Conservation (phyloP, 148 eudicot genomes). For the Rhododendron molle region DNA sequence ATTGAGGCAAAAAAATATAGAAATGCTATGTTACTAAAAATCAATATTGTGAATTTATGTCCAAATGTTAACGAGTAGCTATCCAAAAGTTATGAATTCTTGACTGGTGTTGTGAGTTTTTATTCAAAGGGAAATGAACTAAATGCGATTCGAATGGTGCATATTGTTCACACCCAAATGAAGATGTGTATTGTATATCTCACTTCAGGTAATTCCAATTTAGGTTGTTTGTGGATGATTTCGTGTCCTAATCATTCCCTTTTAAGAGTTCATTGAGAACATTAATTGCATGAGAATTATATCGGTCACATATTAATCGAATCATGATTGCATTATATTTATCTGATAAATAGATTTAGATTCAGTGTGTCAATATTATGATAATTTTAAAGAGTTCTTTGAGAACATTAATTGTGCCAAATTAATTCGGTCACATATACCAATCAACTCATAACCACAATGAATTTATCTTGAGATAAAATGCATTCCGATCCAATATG, state of each 20-base stretch:
- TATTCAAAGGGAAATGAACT: not conserved
- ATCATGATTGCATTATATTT: too few species aligned
- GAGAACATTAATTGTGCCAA: not conserved
- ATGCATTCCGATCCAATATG: not conserved
- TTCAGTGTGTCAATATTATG: not conserved
- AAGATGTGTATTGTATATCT: not conserved
- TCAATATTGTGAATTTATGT: not conserved
- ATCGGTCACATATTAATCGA: too few species aligned
- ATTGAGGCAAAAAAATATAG: not conserved
- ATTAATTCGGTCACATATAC: not conserved
- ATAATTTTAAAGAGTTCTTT: too few species aligned
- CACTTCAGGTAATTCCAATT: not conserved
- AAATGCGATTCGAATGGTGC: not conserved
- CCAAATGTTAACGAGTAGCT: not conserved
- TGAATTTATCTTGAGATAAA: not conserved
- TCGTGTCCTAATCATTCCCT: too few species aligned
- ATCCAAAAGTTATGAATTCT: not conserved
- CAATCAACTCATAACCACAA: not conserved
- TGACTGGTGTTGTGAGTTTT: not conserved
- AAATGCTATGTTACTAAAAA: not conserved
- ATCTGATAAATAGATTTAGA: too few species aligned
- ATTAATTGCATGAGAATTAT: too few species aligned
- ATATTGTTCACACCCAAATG: not conserved
- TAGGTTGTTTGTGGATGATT: too few species aligned
- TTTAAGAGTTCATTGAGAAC: too few species aligned